phyloP scores from a whole-genome alignment of 805 yeast species.

The Barnettozyma botsteinii region DNA sequence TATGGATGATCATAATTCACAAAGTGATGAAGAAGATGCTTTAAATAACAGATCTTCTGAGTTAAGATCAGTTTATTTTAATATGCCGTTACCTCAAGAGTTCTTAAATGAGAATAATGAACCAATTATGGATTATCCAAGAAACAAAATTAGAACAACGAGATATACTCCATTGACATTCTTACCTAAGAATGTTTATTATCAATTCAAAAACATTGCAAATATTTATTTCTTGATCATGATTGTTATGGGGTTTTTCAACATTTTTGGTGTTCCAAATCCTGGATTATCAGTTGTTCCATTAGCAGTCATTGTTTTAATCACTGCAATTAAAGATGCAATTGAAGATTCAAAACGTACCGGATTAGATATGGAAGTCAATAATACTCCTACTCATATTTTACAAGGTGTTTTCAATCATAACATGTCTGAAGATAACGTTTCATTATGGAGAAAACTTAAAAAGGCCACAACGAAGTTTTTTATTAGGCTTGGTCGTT shows the following conservation, averaged over 20 bases:
- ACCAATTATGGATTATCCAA: slow-evolving; percentile 7
- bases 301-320: slow-evolving; percentile 64
- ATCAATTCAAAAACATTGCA: slow-evolving; percentile 86
- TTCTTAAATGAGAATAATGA: slow-evolving; percentile 9
- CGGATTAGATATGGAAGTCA: slow-evolving; percentile 63
- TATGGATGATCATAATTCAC: slow-evolving; percentile 18
- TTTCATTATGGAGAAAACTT: slow-evolving; percentile 47
- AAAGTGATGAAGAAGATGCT: slow-evolving; percentile 29
- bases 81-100: slow-evolving; percentile 11
- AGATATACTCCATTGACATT: slow-evolving; percentile 90
- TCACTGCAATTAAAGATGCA: slow-evolving; percentile 77
- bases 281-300: slow-evolving; percentile 77
- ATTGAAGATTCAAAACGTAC: slow-evolving; percentile 78
- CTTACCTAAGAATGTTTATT: slow-evolving; percentile 73
- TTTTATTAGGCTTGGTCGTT: slow-evolving; percentile 16
- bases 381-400: slow-evolving; percentile 67
- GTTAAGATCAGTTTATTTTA: slow-evolving; percentile 17
- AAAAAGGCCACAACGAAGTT: slow-evolving; percentile 43
- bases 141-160: slow-evolving; percentile 88
- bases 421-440: slow-evolving; percentile 57
- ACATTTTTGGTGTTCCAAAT: slow-evolving; percentile 73
- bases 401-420: slow-evolving; percentile 48
- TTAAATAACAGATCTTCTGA: slow-evolving; percentile 33
- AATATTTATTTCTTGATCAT: slow-evolving; percentile 78
- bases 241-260: slow-evolving; percentile 72